Evolutionary conservation across 2,329 filamentous ascomycete genomes (phyloP).

Genomic region (Aureobasidium leucospermi): DNA sequence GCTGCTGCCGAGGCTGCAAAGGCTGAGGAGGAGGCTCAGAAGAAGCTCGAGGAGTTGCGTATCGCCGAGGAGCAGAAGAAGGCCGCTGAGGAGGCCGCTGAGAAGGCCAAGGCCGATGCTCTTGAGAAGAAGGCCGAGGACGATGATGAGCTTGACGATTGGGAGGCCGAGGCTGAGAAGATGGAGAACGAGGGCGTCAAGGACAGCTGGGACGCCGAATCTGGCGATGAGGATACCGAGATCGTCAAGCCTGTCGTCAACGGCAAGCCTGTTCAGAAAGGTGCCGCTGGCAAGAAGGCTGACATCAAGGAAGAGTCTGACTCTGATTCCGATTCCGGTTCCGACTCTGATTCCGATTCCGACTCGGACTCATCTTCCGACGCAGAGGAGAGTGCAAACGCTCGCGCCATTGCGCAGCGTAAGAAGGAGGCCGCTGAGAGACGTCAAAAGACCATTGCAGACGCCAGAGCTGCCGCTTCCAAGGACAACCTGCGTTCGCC

Average conservation of each 20-base stretch:
- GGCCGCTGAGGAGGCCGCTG: conserved; percentile 68
- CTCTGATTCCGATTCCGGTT: conserved; percentile 43
- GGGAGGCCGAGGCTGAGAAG: conserved; percentile 73
- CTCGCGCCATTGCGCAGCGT: conserved; percentile 64
- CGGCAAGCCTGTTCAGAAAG: conserved; percentile 28
- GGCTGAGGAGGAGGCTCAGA: conserved; percentile 45
- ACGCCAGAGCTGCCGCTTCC: conserved; percentile 81
- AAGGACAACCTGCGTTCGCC: conserved; percentile 93
- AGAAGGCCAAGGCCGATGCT: conserved; percentile 60
- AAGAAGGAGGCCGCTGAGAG: conserved; percentile 87
- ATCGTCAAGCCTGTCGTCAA: conserved; percentile 28
- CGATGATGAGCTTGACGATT: conserved; percentile 67
- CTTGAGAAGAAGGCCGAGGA: conserved; percentile 58
- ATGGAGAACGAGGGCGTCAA: conserved; percentile 74
- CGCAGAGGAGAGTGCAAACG: conserved; percentile 66
- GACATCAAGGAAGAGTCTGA: conserved; percentile 21
- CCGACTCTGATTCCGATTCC: conserved; percentile 36
- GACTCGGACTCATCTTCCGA: conserved; percentile 59
- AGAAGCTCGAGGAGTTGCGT: conserved; percentile 48
- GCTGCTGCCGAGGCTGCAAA: conserved; percentile 25
- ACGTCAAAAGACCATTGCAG: conserved; percentile 83
- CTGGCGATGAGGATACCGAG: conserved; percentile 57
- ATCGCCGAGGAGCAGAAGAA: conserved; percentile 60
- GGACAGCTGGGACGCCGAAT: conserved; percentile 90
- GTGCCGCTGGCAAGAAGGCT: conserved; percentile 22